Evolutionary conservation across 2,329 filamentous ascomycete genomes (phyloP).

Genomic region (Cryphonectria japonica): DNA sequence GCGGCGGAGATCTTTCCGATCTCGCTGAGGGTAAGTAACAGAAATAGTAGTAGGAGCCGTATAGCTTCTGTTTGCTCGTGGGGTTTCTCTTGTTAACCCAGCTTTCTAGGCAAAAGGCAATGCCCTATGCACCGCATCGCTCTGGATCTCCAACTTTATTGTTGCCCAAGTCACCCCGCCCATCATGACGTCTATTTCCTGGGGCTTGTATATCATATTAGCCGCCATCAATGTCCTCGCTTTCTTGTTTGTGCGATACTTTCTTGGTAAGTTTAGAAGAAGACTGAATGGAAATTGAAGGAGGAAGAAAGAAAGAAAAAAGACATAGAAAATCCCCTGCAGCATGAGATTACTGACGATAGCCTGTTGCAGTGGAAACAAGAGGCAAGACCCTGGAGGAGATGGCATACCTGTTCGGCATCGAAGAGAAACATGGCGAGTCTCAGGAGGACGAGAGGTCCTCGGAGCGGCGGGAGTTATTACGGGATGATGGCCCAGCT

Average conservation of each 20-base stretch:
- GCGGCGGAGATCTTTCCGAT: conserved; percentile 40
- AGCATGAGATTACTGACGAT: neutral
- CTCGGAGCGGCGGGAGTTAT: conserved; percentile 23
- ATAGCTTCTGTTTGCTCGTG: neutral
- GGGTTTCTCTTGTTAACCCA: neutral
- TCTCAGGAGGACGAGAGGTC: neutral
- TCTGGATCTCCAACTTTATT: conserved; percentile 40
- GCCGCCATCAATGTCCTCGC: conserved; percentile 35
- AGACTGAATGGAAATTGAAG: no score
- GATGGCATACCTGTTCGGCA: conserved; percentile 36
- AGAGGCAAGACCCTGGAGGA: conserved; percentile 34
- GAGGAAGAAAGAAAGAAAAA: neutral
- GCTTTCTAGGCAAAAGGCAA: conserved; percentile 37
- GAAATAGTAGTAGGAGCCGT: neutral
- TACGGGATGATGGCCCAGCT: conserved; percentile 2
- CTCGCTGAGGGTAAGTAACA: conserved; percentile 34
- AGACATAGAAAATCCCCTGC: no score
- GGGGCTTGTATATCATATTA: conserved; percentile 36
- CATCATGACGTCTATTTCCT: conserved; percentile 35
- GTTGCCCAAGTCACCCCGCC: conserved; percentile 32
- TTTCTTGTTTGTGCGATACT: conserved; percentile 36
- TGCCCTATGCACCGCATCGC: conserved; percentile 35
- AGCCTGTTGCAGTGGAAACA: conserved; percentile 30
- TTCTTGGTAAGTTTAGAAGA: conserved; percentile 22
- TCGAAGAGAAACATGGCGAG: conserved; percentile 27